Base-by-base conservation (phyloP, 2,329 filamentous ascomycete species). In the Exutisphaerella laricina region DNA sequence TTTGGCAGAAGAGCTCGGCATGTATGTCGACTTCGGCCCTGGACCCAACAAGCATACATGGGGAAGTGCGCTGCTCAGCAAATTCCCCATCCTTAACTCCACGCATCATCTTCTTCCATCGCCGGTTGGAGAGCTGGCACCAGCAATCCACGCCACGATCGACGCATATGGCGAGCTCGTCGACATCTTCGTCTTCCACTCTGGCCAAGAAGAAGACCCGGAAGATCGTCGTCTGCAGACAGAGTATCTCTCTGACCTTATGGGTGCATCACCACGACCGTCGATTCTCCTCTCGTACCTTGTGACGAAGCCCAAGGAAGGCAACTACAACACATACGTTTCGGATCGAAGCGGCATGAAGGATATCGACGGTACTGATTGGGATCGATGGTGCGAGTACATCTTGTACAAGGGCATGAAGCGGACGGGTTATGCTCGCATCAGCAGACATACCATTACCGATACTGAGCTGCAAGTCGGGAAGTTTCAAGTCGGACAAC, bases 31-130 rank as follows among this genome's bases (percentile, higher is more conserved):
- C 70, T 96, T 88, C 59, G 92, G 92, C 42, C 92, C 92, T 21
- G 92, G 92, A 2, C 92, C 92, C 5, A 95, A 98, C 76, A 98
- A 97, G 70, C 92, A 98, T 70, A 98, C 92, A 0, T 98, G 92
- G 92, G 92, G 92, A 39, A 80, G 84, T 7, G 92, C 89, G 16
- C 74, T 98, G 32, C 76, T 98, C 3, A 96, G 88, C 57, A 97
- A 97, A 62, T 98, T 97, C 71, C 92, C 92, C 3, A 98, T 98
- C 58, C 67, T 98, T 47, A 95, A 97, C 69, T 95, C 88, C 1
- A 96, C 89, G 16, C 92, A 98, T 63, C 92, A 98, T 59, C 79
- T 98, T 9, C 78, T 97, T 4, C 92, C 92, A 12, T 92, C 85
- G 10, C 92, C 92, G 0, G 89, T 94, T 1, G 92, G 92, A 46